Conservation (phyloP, 2,329 filamentous ascomycete species). For the Calonectria crousiana region DNA sequence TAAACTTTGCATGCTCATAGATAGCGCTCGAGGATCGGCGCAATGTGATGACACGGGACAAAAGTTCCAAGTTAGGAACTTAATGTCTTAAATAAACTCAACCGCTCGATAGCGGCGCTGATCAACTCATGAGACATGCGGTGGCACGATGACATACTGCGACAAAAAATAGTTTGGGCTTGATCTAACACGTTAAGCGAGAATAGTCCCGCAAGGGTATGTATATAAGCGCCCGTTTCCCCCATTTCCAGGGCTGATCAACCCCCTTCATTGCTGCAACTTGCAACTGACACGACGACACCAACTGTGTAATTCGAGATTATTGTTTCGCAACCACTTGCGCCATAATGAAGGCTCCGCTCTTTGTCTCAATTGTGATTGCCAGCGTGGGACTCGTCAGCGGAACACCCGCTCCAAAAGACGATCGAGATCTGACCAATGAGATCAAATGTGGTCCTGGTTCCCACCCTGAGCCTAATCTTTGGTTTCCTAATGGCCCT, state of each 20-base stretch:
- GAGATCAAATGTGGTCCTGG: too few species aligned
- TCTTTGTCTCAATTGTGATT: neutral
- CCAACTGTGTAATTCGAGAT: too few species aligned
- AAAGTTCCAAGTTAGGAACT: neutral
- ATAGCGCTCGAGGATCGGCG: too few species aligned
- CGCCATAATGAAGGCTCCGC: neutral
- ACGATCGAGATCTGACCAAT: too few species aligned
- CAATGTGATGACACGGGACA: neutral
- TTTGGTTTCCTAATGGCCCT: neutral
- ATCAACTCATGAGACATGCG: neutral
- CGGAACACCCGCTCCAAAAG: neutral
- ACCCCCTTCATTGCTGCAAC: neutral
- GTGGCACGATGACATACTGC: neutral
- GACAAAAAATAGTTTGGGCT: too few species aligned
- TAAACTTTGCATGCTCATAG: too few species aligned
- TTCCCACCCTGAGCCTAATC: neutral
- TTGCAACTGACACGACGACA: neutral
- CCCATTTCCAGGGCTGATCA: too few species aligned
- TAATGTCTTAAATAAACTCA: neutral
- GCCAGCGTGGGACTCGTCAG: neutral
- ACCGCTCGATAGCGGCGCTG: too few species aligned
- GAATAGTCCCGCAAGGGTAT: too few species aligned
- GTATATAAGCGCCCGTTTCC: too few species aligned
- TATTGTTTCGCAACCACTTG: neutral
- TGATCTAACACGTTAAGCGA: neutral